Base-by-base conservation (phyloP, 2,329 filamentous ascomycete genomes). In the Aschersonia sp. region DNA sequence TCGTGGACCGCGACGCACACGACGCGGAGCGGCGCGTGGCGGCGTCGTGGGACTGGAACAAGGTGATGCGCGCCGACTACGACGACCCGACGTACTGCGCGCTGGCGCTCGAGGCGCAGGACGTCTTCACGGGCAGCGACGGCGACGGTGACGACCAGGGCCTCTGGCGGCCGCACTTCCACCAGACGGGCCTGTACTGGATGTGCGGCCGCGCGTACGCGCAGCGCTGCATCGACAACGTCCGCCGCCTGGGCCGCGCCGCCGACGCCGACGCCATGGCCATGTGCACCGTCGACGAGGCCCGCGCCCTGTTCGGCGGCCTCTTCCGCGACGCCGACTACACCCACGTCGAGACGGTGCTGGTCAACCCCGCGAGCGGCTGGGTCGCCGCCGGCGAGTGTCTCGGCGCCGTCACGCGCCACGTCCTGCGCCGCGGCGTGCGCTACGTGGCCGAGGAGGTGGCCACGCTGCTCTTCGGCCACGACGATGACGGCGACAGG, bases 21-120 rank as follows among this genome's bases (percentile, higher is more conserved):
- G 71, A 75, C 30, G 71, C 72, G 1, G 63, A 67, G 0, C 62
- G 57, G 46, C 64, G 66, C 4, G 64, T 70, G 30, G 81, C 79
- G 32, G 82, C 82, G 0, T 84, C 82, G 0, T 82, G 77, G 68
- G 82, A 87, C 63, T 79, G 80, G 73, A 85, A 83, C 66, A 85
- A 84, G 61, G 79, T 83, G 31, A 71, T 85, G 12, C 77, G 81
- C 48, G 77, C 80, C 44, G 81, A 85, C 60, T 85, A 85, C 63
- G 69, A 75, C 48, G 77, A 82, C 54, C 63, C 75, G 1, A 61
- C 78, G 12, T 85, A 86, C 66, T 79, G 75, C 60, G 62, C 71
- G 45, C 68, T 86, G 22, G 82, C 75, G 0, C 69, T 84, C 31
- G 79, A 85, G 62, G 77, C 82, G 0, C 77, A 81, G 55, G 73